phyloP scores from a whole-genome alignment of 1,284 basidiomycete species.

The Trichosporon ovoides region DNA sequence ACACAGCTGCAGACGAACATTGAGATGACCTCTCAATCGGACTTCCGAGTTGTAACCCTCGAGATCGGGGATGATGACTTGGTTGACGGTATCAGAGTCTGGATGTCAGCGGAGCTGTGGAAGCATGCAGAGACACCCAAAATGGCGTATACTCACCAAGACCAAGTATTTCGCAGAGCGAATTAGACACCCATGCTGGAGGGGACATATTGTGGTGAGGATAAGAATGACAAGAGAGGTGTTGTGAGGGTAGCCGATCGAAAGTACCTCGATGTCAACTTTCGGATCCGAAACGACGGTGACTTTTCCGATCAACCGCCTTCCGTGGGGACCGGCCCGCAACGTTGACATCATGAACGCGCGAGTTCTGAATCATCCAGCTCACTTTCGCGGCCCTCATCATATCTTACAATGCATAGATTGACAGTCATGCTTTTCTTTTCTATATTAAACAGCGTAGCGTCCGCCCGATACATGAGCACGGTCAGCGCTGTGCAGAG shows the following conservation, averaged over 20 bases:
- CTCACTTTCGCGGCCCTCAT: neutral
- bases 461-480: conserved; percentile 22
- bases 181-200: conserved; percentile 39
- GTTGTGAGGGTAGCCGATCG: neutral
- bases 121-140: too few relatives aligned
- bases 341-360: too few relatives aligned
- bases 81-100: conserved; percentile 42
- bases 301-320: too few relatives aligned
- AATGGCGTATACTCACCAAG: conserved; percentile 27
- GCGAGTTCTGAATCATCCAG: too few relatives aligned
- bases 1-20: conserved; percentile 17
- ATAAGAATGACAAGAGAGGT: neutral
- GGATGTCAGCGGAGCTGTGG: conserved; percentile 2
- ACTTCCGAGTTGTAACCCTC: conserved; percentile 33
- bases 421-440: neutral
- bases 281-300: neutral
- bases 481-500: conserved; percentile 33
- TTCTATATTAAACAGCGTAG: conserved; percentile 25
- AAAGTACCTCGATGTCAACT: too few relatives aligned
- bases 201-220: conserved; percentile 6
- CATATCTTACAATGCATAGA: conserved; percentile 1
- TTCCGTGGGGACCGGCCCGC: too few relatives aligned
- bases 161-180: conserved; percentile 34
- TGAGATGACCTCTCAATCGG: conserved; percentile 34
- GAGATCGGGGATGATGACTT: conserved; percentile 42